Percentiles rank a stretch among this genome's conserved stretches.
phyloP scores from a whole-genome alignment of 495 filamentous ascomycete species.

The Podospora anserina region DNA sequence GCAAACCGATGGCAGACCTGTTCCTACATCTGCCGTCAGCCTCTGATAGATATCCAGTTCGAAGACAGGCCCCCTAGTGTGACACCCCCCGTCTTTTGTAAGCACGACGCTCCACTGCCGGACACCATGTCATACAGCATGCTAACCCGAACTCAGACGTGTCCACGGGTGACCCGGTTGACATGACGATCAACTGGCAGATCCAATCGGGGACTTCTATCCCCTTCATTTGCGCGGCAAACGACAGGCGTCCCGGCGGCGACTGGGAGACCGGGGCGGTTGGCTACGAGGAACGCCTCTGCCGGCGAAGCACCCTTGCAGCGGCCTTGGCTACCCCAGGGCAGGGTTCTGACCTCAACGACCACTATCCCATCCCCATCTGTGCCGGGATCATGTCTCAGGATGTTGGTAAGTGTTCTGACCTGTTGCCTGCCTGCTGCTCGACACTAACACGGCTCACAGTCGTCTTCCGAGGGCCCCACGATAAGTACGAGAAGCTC shows the following conservation, averaged over 20 bases:
- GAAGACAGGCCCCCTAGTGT: conserved; percentile 29
- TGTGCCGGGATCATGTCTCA: conserved; percentile 65
- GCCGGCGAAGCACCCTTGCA: conserved; percentile 67
- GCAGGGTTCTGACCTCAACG: conserved; percentile 33
- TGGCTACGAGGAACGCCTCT: conserved; percentile 67
- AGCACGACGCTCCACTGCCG: conserved; percentile 20
- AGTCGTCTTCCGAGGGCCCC: conserved; percentile 49
- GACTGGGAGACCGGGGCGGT: conserved; percentile 73
- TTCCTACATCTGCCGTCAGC: conserved; percentile 49
- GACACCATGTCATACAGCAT: background rate
- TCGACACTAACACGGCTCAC: background rate
- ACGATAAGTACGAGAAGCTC: conserved; percentile 47
- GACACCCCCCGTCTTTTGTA: conserved; percentile 42
- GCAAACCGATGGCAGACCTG: conserved; percentile 43
- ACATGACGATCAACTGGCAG: conserved; percentile 62
- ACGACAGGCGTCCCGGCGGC: conserved; percentile 70
- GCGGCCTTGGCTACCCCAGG: conserved; percentile 58
- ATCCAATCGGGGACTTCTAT: conserved; percentile 38
- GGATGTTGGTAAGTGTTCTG: conserved; percentile 53
- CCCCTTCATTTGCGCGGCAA: conserved; percentile 70
- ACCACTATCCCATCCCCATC: conserved; percentile 65
- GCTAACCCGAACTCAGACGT: conserved; percentile 45
- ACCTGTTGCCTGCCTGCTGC: too few species aligned
- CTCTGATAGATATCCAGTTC: conserved; percentile 40
- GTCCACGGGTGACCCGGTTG: conserved; percentile 63